Evolutionary conservation across 805 yeast species (phyloP), one percentile per base, ranked within the genome.

Genomic region (Ogataea degrootiae): DNA sequence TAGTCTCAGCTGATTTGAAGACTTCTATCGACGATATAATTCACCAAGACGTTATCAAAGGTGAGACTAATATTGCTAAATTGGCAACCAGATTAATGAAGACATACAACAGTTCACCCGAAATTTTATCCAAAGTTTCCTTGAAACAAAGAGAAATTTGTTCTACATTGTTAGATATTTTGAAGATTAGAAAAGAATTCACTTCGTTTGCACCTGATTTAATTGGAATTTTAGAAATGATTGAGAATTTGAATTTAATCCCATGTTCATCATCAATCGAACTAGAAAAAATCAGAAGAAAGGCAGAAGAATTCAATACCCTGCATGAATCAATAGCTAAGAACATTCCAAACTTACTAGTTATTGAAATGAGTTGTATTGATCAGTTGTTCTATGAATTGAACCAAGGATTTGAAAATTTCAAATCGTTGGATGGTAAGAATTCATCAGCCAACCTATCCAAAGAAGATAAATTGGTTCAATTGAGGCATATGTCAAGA

Each of bases 321-420:
- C 68, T 83, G 52, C 84, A 88, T 63, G 92, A 85, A 54, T 74
- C 82, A 51, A 70, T 94, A 37, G 75, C 89, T 36, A 83, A 86
- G 63, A 87, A 85, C 55, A 75, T 94, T 44, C 96, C 98, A 5
- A 80, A 81, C 44, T 65, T 92, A 51, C 74, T 94, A 52, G 75
- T 91, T 19, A 84, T 90, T 69, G 79, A 87, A 5, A 86, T 92
- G 96, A 79, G 83, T 31, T 79, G 87, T 60, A 74, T 88, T 45
- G 77, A 86, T 6, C 82, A 80, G 49, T 63, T 83, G 48, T 74
- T 78, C 46, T 70, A 72, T 52, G 72, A 68, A 39, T 69, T 74
- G 37, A 65, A 71, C 56, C 67, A 72, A 39, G 70, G 69, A 53
- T 62, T 68, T 44, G 56, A 56, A 19, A 45, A 33, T 11, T 37